phyloP scores from a whole-genome alignment of 1,139 yeast species.

The Sugiyamaella castrensis region DNA sequence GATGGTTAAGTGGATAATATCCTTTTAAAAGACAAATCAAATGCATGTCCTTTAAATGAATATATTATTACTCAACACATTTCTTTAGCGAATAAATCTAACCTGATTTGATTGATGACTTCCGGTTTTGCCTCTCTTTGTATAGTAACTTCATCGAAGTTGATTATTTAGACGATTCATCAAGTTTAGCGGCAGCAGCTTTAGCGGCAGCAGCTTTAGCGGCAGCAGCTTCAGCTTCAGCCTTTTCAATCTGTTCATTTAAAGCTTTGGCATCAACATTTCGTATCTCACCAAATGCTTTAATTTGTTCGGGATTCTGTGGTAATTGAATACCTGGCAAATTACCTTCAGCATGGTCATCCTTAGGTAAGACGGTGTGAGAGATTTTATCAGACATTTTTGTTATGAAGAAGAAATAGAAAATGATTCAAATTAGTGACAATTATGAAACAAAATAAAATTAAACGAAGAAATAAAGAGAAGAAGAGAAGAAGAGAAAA shows the following conservation, averaged over 20 bases:
- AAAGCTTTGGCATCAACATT: constrained; percentile 35
- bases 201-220: too few species aligned
- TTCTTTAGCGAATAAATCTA: too few species aligned
- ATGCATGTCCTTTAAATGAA: too few species aligned
- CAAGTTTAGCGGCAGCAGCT: constrained; percentile 14
- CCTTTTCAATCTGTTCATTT: constrained; percentile 28
- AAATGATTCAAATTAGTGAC: too few species aligned
- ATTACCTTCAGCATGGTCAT: constrained; percentile 14
- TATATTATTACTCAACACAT: neutral
- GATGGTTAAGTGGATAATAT: neutral
- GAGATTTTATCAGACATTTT: constrained; percentile 6
- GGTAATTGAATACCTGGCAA: constrained; percentile 17
- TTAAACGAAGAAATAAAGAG: too few species aligned
- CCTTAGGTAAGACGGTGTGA: constrained; percentile 15
- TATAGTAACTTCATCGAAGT: neutral
- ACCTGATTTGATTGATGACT: neutral
- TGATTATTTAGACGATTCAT: constrained; percentile 8
- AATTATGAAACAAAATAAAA: too few species aligned
- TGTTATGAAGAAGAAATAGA: too few species aligned
- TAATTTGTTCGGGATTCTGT: constrained; percentile 16
- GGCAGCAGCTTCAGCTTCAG: constrained; percentile 14
- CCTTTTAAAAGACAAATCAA: neutral
- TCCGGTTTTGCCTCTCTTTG: too few species aligned
- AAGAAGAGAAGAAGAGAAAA: too few species aligned
- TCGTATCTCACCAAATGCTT: constrained; percentile 31